Evolutionary conservation across 202 grass and related monocot species (phyloP).

Genomic region (Panicum hallii): DNA sequence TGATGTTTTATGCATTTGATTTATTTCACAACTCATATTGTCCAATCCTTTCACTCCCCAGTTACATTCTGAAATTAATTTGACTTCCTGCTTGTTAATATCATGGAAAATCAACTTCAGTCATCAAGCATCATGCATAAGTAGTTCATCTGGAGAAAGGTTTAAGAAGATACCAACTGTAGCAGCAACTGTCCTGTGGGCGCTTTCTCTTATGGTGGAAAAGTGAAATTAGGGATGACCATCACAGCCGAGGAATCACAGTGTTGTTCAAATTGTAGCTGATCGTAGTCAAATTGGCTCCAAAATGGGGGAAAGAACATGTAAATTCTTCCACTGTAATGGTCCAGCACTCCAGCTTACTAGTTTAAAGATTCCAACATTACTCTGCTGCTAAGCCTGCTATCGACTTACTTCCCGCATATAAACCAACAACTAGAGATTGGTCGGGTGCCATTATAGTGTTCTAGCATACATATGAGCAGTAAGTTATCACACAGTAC

Average conservation of each 20-base stretch:
- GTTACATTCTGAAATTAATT: slow-evolving; percentile 9
- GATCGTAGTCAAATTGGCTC: too few relatives aligned
- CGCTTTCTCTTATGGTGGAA: slow-evolving; percentile 9
- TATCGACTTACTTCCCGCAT: not conserved
- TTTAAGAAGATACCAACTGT: not conserved
- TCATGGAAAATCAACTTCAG: not conserved
- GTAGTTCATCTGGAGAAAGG: not conserved
- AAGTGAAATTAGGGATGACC: slow-evolving; percentile 25
- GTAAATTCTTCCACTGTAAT: not conserved
- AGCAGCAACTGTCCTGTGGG: slow-evolving; percentile 4
- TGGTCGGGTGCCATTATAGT: not conserved
- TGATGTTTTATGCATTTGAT: not conserved
- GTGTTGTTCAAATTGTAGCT: too few relatives aligned
- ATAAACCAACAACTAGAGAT: slow-evolving; percentile 2
- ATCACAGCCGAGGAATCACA: slow-evolving; percentile 3
- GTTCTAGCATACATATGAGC: slow-evolving; percentile 21
- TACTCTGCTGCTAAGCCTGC: not conserved
- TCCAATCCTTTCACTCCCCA: not conserved
- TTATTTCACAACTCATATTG: not conserved
- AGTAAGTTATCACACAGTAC: slow-evolving; percentile 26
- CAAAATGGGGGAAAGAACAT: too few relatives aligned
- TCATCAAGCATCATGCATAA: not conserved
- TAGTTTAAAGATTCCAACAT: not conserved
- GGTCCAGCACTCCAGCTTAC: not conserved
- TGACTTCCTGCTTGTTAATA: not conserved